Percentiles rank a stretch among this genome's conserved stretches.
Evolutionary conservation across 1,139 yeast genomes (phyloP).

Genomic region (Zygoascus hellenicus): DNA sequence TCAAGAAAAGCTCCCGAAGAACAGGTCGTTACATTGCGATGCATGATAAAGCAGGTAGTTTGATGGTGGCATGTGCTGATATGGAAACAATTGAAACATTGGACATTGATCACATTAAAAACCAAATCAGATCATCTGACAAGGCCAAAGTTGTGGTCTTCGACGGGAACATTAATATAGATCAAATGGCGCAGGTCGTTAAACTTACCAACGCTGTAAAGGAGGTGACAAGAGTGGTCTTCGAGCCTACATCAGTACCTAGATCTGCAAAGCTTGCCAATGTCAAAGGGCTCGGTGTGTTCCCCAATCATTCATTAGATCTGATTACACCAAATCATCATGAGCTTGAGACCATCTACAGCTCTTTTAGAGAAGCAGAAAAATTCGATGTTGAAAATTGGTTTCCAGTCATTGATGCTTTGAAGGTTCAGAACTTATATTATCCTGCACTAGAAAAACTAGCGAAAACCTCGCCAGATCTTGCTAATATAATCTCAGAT

Average conservation of each 20-base stretch:
- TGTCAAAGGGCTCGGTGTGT: slow-evolving; percentile 22
- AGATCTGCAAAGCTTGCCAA: slow-evolving; percentile 43
- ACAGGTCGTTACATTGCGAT: slow-evolving; percentile 74
- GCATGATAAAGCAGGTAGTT: slow-evolving; percentile 56
- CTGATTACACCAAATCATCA: slow-evolving; percentile 63
- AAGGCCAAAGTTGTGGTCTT: slow-evolving; percentile 43
- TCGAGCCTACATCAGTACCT: slow-evolving; percentile 73
- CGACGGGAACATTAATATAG: slow-evolving; percentile 62
- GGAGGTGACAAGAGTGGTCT: slow-evolving; percentile 38
- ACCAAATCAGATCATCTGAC: slow-evolving; percentile 21
- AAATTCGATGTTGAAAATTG: slow-evolving; percentile 60
- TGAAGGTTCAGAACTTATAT: slow-evolving; percentile 48
- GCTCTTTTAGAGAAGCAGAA: slow-evolving; percentile 43
- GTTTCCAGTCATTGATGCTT: slow-evolving; percentile 67
- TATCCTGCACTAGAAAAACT: slow-evolving; percentile 38
- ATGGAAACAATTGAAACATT: slow-evolving; percentile 63
- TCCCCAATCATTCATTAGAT: slow-evolving; percentile 37
- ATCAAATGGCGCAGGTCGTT: slow-evolving; percentile 40
- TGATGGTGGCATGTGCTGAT: slow-evolving; percentile 76
- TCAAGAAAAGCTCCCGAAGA: slow-evolving; percentile 29
- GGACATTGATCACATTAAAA: slow-evolving; percentile 39
- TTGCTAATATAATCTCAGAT: slow-evolving; percentile 28
- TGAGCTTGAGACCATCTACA: slow-evolving; percentile 54
- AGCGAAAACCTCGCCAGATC: slow-evolving; percentile 28
- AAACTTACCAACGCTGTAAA: slow-evolving; percentile 18